Percentiles rank a stretch among this genome's conserved stretches.
These are phyloP conservation scores for Xylaria sp. DNA, from an alignment of 2,329 filamentous ascomycete species.

Conservation along the genomic window DNA sequence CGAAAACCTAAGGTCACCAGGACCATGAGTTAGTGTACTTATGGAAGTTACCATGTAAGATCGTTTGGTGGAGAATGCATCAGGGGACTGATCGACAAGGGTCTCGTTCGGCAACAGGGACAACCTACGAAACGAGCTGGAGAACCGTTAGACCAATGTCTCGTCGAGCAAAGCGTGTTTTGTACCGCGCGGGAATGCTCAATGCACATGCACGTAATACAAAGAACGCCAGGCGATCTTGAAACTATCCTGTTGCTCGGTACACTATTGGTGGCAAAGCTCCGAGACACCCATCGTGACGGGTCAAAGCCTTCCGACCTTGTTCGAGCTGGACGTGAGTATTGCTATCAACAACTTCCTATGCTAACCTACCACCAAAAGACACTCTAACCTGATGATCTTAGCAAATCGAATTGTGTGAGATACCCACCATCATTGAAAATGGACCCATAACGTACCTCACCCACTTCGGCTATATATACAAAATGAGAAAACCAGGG, in stretches of 20 bases:
- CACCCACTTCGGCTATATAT: constrained; percentile 20
- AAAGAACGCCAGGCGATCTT: constrained; percentile 20
- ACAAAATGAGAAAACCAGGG: constrained; percentile 33
- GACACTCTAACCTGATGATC: constrained; percentile 12
- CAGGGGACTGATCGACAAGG: constrained; percentile 35
- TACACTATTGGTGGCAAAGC: constrained; percentile 20
- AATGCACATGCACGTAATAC: constrained; percentile 34
- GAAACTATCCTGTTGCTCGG: constrained; percentile 30
- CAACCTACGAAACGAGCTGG: constrained; percentile 26
- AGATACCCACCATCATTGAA: constrained; percentile 1
- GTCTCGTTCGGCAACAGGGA: constrained; percentile 28
- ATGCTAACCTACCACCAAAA: constrained; percentile 2
- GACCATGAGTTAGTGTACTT: neutral
- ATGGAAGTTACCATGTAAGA: neutral
- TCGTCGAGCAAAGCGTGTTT: constrained; percentile 26
- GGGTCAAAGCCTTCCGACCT: constrained; percentile 6
- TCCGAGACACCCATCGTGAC: constrained; percentile 31
- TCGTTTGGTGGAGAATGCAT: constrained; percentile 18
- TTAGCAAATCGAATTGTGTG: constrained; percentile 21
- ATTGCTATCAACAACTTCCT: neutral
- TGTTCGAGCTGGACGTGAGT: neutral
- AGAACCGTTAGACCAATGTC: constrained; percentile 30
- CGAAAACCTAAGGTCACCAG: constrained; percentile 24
- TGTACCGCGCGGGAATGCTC: constrained; percentile 25
- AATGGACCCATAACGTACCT: constrained; percentile 9